phyloP scores from a whole-genome alignment of 2,329 filamentous ascomycete species.

The Periconia sp. region DNA sequence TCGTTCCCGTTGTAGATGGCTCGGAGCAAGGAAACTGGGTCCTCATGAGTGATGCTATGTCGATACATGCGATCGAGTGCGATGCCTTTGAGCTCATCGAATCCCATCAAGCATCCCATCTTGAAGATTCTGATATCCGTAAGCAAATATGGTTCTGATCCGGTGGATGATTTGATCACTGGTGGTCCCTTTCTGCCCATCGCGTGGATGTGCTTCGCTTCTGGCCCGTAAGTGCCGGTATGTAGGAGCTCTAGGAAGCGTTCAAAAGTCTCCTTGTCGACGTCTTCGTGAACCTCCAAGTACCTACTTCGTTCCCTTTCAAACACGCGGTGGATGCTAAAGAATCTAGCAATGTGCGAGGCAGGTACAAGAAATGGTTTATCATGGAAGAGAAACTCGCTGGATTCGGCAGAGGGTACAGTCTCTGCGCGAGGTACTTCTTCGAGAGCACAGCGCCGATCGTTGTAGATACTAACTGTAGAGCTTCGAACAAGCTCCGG shows the following conservation, averaged over 20 bases:
- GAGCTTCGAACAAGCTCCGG: constrained; percentile 19
- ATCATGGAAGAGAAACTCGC: constrained; percentile 47
- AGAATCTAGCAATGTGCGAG: constrained; percentile 33
- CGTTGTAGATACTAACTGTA: constrained; percentile 38
- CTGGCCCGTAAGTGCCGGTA: constrained; percentile 30
- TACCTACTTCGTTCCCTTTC: constrained; percentile 29
- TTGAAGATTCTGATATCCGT: constrained; percentile 38
- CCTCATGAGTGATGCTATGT: constrained; percentile 37
- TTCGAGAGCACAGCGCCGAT: constrained; percentile 32
- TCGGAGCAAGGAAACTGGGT: constrained; percentile 43
- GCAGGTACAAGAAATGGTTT: constrained; percentile 39
- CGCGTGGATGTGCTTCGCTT: constrained; percentile 16
- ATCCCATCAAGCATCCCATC: constrained; percentile 40
- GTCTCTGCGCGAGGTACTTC: constrained; percentile 33
- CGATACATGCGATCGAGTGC: constrained; percentile 42
- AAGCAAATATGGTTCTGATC: constrained; percentile 19
- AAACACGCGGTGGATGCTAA: constrained; percentile 37
- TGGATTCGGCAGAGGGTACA: constrained; percentile 38
- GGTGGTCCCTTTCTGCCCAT: constrained; percentile 24
- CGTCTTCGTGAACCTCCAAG: constrained; percentile 38
- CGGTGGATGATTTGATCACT: constrained; percentile 23
- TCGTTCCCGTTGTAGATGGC: constrained; percentile 40
- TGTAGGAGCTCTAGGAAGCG: constrained; percentile 42
- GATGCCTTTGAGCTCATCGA: constrained; percentile 43
- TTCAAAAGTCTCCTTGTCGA: constrained; percentile 34